Base-by-base conservation (phyloP, 352 stramenopile species). In the Pythium aquatile region DNA sequence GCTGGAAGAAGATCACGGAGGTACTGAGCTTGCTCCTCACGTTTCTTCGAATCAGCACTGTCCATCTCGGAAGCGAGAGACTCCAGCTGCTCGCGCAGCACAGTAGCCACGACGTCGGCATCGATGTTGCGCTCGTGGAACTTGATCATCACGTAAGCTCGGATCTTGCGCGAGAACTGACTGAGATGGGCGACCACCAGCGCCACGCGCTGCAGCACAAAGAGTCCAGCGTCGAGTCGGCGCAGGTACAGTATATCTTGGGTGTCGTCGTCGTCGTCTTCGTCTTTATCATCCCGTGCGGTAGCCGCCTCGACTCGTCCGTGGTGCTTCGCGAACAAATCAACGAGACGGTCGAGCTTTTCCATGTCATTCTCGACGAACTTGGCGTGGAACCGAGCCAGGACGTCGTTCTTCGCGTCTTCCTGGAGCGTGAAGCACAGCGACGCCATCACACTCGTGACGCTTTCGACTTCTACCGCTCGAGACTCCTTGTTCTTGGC, bases 321-420 rank as follows among this genome's bases (percentile, higher is more conserved):
- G 17, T 93, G 68, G 65, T 93, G 93, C 62, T 88, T 87, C 2
- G 74, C 77, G 59, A 93, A 93, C 29, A 93, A 57, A 64, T 93
- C 85, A 10, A 95, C 72, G 3, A 92, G 60, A 16, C 86, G 80
- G 58, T 95, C 86, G 24, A 92, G 61, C 63, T 95, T 95, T 42
- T 95, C 84, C 72, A 90, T 86, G 8, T 90, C 79, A 28, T 78
- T 87, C 58, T 95, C 86, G 1, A 93, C 65, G 72, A 95, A 93
- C 57, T 95, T 95, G 44, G 77, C 84, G 35, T 95, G 78, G 5
- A 95, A 73, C 9, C 84, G 85, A 11, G 81, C 83, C 56, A 74
- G 75, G 4, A 74, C 84, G 51, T 93, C 84, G 33, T 78, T 62
- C 14, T 76, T 71, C 26, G 84, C 77, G 5, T 88, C 64, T 8